These are phyloP conservation scores for Phytophthora fragariaefolia DNA, from an alignment of 352 stramenopile genomes.

Conservation along the genomic window DNA sequence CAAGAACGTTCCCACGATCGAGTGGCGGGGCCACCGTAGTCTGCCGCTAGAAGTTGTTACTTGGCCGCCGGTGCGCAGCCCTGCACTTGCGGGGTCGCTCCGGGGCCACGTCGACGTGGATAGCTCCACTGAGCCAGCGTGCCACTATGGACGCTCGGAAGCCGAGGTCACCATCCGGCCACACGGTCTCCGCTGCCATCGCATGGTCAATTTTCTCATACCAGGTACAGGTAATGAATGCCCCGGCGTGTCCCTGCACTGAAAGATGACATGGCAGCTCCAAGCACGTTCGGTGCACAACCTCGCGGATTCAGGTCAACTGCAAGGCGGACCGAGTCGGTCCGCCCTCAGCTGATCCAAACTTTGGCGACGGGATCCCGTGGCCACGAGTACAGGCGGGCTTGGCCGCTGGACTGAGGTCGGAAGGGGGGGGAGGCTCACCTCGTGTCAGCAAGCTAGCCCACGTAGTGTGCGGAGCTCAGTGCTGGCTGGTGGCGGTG, in stretches of 20 bases:
- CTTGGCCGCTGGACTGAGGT: neutral
- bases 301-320: conserved; percentile 12
- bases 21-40: neutral
- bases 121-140: conserved; percentile 30
- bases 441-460: too few species aligned
- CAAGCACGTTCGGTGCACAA: neutral
- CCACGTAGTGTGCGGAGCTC: neutral
- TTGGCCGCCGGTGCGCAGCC: neutral
- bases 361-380: conserved; percentile 13
- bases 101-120: conserved; percentile 19
- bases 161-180: neutral
- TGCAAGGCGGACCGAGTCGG: conserved; percentile 7
- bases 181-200: conserved; percentile 10
- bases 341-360: conserved; percentile 22
- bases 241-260: neutral
- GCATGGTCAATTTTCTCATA: conserved; percentile 26
- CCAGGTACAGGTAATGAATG: conserved; percentile 1
- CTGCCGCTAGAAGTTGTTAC: neutral
- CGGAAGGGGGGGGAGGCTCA: too few species aligned
- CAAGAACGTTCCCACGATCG: conserved; percentile 6
- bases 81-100: neutral
- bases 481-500: too few species aligned
- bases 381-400: conserved; percentile 5
- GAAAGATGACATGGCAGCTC: neutral
- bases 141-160: conserved; percentile 18